phyloP scores from a whole-genome alignment of 768 basidiomycete species.

The Mycena floridula region DNA sequence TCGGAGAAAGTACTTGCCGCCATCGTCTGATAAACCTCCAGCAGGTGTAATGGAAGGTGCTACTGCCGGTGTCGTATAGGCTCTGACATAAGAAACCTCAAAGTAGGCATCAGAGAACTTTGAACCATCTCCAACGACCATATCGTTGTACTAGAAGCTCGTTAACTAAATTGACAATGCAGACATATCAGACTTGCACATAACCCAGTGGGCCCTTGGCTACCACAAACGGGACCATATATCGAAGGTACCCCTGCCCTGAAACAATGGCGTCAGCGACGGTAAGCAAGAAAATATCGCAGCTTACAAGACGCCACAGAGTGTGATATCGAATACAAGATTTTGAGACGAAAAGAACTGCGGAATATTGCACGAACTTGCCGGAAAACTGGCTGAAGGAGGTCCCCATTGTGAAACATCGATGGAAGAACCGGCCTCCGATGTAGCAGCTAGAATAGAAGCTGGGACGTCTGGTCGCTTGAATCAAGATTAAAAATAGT shows the following conservation, averaged over 20 bases:
- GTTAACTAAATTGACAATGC: not conserved
- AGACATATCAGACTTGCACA: slow-evolving; percentile 16
- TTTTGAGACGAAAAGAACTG: slow-evolving; percentile 39
- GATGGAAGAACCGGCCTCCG: slow-evolving; percentile 24
- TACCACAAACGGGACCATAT: slow-evolving; percentile 31
- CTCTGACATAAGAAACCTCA: slow-evolving; percentile 35
- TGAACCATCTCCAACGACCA: slow-evolving; percentile 37
- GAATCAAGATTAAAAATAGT: slow-evolving; percentile 15
- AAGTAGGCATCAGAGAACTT: slow-evolving; percentile 37
- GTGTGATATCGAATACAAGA: slow-evolving; percentile 46
- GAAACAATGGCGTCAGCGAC: not conserved
- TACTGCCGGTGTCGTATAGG: slow-evolving; percentile 34
- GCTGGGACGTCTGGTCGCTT: slow-evolving; percentile 31
- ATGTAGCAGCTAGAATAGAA: slow-evolving; percentile 24
- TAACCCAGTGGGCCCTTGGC: slow-evolving; percentile 29
- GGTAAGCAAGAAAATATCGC: not conserved
- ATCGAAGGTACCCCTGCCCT: slow-evolving; percentile 40
- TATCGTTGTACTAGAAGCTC: slow-evolving; percentile 37
- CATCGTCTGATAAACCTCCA: too few relatives aligned
- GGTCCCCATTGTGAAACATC: slow-evolving; percentile 36
- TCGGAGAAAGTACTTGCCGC: too few relatives aligned
- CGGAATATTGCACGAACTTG: slow-evolving; percentile 33
- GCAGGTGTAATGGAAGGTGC: slow-evolving; percentile 18
- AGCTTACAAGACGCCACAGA: slow-evolving; percentile 40
- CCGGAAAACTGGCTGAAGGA: slow-evolving; percentile 34